Evolutionary conservation across 768 basidiomycete species (phyloP), one percentile per base, ranked within the genome.

Genomic region (Lyophyllum decastes): DNA sequence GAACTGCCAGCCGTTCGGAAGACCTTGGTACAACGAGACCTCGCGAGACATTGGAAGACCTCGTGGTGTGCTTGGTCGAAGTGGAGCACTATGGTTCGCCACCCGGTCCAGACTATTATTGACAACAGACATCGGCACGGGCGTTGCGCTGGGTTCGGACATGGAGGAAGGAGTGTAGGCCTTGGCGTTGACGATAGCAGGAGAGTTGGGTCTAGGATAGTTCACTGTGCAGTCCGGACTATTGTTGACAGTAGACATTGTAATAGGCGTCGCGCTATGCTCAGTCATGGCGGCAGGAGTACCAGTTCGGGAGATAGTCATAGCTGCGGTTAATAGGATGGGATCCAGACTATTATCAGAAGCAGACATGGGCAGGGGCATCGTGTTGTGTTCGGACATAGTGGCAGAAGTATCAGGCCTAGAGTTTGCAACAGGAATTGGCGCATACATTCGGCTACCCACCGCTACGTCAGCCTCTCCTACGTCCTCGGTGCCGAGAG

Each of bases 1-100:
- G 62, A 71, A 78, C 55, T 80, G 80, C 80, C 79, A 80, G 24
- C 78, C 80, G 53, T 78, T 77, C 2, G 78, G 80, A 33, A 80
- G 70, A 17, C 80, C 79, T 52, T 74, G 72, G 65, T 75, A 80
- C 7, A 82, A 68, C 26, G 80, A 78, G 26, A 80, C 78, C 59
- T 80, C 78, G 26, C 79, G 77, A 58, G 72, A 66, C 78, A 82
- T 79, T 17, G 75, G 69, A 24, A 62, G 64, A 51, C 67, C 65
- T 11, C 62, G 61, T 21, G 66, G 48, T 9, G 58, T 58, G 41
- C 49, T 33, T 6, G 54, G 22, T 24, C 33, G 44, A 51, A 52
- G 22, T 14, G 63, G 59, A 49, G 59, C 60, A 11, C 56, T 56
- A 8, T 56, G 52, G 21, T 57, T 61, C 9, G 44, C 55, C 2